Evolutionary conservation across 202 grass and related monocot species (phyloP).

Genomic region (Schoenoplectus tabernaemontani): DNA sequence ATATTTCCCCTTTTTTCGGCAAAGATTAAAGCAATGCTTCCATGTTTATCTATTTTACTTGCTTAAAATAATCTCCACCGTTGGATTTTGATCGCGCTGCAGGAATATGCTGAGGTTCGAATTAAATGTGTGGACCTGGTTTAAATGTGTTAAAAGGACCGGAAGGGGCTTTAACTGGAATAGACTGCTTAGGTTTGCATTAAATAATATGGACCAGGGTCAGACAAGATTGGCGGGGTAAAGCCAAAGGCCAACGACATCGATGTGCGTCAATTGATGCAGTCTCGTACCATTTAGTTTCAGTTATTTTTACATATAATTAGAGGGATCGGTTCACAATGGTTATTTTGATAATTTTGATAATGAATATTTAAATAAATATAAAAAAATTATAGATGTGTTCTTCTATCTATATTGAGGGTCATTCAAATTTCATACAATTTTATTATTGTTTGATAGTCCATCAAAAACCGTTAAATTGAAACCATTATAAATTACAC

Average conservation of each 20-base stretch:
- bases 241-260: slow-evolving; percentile 6
- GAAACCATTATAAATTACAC: too few species aligned
- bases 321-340: too few species aligned
- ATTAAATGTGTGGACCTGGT: not conserved
- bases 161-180: not conserved
- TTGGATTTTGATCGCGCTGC: not conserved
- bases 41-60: not conserved
- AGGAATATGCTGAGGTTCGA: not conserved
- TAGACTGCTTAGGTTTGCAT: not conserved
- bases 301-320: not conserved
- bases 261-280: not conserved
- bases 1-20: not conserved
- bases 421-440: too few species aligned
- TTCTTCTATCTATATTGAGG: too few species aligned
- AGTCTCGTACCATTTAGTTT: not conserved
- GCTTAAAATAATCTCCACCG: not conserved
- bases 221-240: not conserved
- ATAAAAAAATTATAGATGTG: too few species aligned
- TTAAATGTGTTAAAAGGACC: not conserved
- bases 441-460: too few species aligned
- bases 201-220: not conserved
- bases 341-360: too few species aligned
- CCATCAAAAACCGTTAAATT: too few species aligned
- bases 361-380: too few species aligned
- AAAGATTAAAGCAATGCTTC: slow-evolving; percentile 15